These are phyloP conservation scores for Coniochaeta ligniaria DNA, from an alignment of 2,329 filamentous ascomycete species.

Conservation along the genomic window DNA sequence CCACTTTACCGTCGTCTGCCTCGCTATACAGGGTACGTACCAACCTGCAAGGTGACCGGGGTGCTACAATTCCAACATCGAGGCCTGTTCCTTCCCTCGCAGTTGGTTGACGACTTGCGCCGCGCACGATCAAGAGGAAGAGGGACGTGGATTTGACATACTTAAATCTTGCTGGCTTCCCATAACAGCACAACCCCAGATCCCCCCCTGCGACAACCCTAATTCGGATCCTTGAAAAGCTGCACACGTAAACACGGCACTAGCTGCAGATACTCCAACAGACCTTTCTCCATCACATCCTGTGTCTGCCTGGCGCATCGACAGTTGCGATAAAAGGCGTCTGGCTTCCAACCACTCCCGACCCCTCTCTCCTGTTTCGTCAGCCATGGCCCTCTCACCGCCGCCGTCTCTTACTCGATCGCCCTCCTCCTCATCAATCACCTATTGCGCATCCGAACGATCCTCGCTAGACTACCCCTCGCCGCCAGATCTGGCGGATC, in stretches of 20 bases:
- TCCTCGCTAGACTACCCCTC: conserved; percentile 38
- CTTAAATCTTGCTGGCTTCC: not conserved
- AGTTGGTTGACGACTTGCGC: not conserved
- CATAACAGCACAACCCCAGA: not conserved
- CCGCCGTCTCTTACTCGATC: conserved; percentile 35
- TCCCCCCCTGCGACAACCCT: not conserved
- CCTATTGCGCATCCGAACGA: conserved; percentile 33
- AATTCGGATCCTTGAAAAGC: not conserved
- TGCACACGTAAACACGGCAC: not conserved
- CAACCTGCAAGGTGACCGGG: not conserved
- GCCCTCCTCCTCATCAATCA: conserved; percentile 34
- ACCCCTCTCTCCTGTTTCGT: not conserved
- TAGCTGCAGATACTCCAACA: not conserved
- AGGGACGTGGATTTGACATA: not conserved
- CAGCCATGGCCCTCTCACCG: conserved; percentile 41
- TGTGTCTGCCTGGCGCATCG: not conserved
- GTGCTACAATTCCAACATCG: not conserved
- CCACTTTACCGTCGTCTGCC: not conserved
- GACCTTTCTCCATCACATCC: not conserved
- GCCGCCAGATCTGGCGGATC: conserved; percentile 34
- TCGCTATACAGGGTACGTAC: not conserved
- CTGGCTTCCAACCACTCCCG: not conserved
- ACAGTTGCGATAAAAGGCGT: not conserved
- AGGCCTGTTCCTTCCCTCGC: not conserved
- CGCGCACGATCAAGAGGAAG: not conserved